Percentiles rank a stretch among this genome's conserved stretches.
These are phyloP conservation scores for Brettanomyces sp. DNA, from an alignment of 805 yeast species.

Conservation along the genomic window DNA sequence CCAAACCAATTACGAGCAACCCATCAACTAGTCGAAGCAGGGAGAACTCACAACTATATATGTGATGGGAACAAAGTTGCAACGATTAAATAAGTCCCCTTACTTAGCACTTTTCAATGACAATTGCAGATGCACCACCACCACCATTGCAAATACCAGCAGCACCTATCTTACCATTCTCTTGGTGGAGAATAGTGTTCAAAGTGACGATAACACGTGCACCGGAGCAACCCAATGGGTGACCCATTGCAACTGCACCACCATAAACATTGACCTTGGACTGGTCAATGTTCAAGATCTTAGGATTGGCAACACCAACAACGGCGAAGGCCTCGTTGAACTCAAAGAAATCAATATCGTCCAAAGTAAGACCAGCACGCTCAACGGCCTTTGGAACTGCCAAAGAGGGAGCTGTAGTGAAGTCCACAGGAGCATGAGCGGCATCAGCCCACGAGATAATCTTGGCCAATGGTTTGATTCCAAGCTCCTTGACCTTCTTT, in stretches of 20 bases:
- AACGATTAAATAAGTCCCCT: neutral
- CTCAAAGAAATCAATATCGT: constrained; percentile 82
- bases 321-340: constrained; percentile 97
- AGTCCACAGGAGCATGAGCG: constrained; percentile 88
- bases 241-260: constrained; percentile 95
- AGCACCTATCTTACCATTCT: constrained; percentile 79
- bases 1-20: no score
- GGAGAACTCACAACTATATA: no score
- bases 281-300: constrained; percentile 52
- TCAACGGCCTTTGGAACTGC: constrained; percentile 95
- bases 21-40: no score
- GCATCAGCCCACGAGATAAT: constrained; percentile 97
- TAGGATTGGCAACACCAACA: constrained; percentile 85
- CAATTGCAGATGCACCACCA: constrained; percentile 95
- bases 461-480: constrained; percentile 81
- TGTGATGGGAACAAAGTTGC: no score
- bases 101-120: constrained; percentile 56
- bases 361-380: constrained; percentile 60
- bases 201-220: constrained; percentile 88
- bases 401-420: constrained; percentile 91
- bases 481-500: constrained; percentile 73
- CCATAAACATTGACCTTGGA: constrained; percentile 81
- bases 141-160: constrained; percentile 99
- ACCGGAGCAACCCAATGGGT: constrained; percentile 95
- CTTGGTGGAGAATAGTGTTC: constrained; percentile 71